Percentiles rank a stretch among this genome's conserved stretches.
phyloP scores from a whole-genome alignment of 2,329 filamentous ascomycete species.

The Cladosporium colombiae region DNA sequence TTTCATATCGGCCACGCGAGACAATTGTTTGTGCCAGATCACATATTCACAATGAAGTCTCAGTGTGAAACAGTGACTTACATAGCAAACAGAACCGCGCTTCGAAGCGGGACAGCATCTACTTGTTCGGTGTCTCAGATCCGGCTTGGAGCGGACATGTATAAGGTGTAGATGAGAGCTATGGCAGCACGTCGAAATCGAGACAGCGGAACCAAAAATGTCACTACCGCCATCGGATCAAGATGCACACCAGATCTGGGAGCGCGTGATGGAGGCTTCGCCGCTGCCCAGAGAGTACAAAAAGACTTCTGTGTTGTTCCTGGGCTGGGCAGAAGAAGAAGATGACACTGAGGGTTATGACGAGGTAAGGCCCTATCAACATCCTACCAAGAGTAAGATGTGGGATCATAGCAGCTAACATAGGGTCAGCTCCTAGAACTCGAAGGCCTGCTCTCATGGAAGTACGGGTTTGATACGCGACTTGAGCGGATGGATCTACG shows the following conservation, averaged over 20 bases:
- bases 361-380: neutral
- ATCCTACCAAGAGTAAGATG: neutral
- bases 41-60: neutral
- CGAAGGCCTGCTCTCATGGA: neutral
- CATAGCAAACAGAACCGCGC: neutral
- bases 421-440: neutral
- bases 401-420: neutral
- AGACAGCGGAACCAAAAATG: neutral
- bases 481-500: neutral
- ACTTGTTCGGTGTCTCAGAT: neutral
- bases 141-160: neutral
- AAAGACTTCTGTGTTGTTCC: conserved; percentile 5
- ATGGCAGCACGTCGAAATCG: neutral
- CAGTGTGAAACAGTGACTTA: neutral
- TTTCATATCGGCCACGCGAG: neutral
- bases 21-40: neutral
- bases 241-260: neutral
- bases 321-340: conserved; percentile 4
- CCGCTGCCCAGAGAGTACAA: neutral
- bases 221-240: neutral
- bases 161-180: neutral
- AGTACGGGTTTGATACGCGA: neutral
- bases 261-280: neutral
- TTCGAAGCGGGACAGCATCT: neutral
- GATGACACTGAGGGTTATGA: neutral